Base-by-base conservation (phyloP, 805 yeast species). In the Cyberlindnera suaveolens region DNA sequence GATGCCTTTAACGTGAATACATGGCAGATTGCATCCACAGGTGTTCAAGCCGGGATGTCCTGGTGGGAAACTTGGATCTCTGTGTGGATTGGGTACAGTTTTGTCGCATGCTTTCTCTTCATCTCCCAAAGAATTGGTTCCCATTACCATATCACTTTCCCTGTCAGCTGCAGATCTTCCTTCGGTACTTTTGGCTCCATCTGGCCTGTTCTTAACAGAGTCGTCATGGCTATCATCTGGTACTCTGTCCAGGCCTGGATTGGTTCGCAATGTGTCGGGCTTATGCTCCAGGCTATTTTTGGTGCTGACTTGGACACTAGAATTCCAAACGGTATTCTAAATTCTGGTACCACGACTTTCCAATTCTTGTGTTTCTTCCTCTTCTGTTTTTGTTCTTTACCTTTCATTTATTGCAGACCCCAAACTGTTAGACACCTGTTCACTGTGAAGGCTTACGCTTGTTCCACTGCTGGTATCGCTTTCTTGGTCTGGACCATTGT, bases 31-130 rank as follows among this genome's bases (percentile, higher is more conserved):
- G 96, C 95, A 2, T 81, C 91, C 10, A 84, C 95, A 0, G 95
- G 95, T 55, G 82, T 84, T 44, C 70, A 72, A 43, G 77, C 78
- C 23, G 95, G 95, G 9, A 65, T 88, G 63, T 76, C 81, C 15
- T 87, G 96, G 95, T 88, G 95, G 95, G 90, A 82, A 58, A 80
- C 85, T 9, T 88, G 96, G 95, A 63, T 88, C 31, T 77, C 93
- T 1, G 93, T 88, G 29, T 86, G 95, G 93, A 50, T 88, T 16
- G 96, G 96, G 6, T 88, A 88, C 61, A 57, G 72, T 18, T 62
- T 85, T 39, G 80, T 85, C 48, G 93, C 84, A 50, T 54, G 73
- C 1, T 85, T 87, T 54, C 82, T 89, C 17, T 74, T 77, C 5
- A 58, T 79, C 17, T 72, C 85, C 15, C 84, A 95, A 13, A 71